These are phyloP conservation scores for Clarireedia hainanense DNA, from an alignment of 2,329 filamentous ascomycete genomes.

Conservation along the genomic window DNA sequence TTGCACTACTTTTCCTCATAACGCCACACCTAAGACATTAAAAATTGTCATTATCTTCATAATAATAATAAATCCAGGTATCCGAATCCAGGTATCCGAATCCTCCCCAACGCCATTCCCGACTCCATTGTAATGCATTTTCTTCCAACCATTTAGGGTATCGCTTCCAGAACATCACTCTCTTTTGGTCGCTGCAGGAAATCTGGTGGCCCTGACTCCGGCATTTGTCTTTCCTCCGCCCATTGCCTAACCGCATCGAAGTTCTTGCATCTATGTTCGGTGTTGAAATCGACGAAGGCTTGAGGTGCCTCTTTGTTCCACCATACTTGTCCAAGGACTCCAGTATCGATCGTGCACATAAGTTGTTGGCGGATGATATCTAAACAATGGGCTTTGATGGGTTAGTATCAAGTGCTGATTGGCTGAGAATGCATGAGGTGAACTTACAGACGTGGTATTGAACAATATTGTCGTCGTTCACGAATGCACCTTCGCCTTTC, in stretches of 20 bases:
- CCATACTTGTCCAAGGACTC: slow-evolving; percentile 48
- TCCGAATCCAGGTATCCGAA: too few species aligned
- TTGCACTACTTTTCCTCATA: too few species aligned
- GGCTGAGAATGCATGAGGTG: background rate
- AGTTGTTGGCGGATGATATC: slow-evolving; percentile 48
- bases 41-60: background rate
- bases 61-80: too few species aligned
- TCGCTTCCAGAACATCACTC: slow-evolving; percentile 13
- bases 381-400: slow-evolving; percentile 41
- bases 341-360: slow-evolving; percentile 46
- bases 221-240: slow-evolving; percentile 41
- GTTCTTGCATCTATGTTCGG: slow-evolving; percentile 43
- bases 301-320: slow-evolving; percentile 34
- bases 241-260: slow-evolving; percentile 44
- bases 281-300: slow-evolving; percentile 47
- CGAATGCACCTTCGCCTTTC: slow-evolving; percentile 38
- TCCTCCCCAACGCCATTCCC: too few species aligned
- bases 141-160: background rate
- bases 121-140: too few species aligned
- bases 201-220: slow-evolving; percentile 20
- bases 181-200: slow-evolving; percentile 22
- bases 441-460: slow-evolving; percentile 42
- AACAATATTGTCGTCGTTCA: slow-evolving; percentile 41
- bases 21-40: background rate
- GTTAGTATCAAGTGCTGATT: background rate